These are phyloP conservation scores for Arthroderma sp. DNA, from an alignment of 2,329 filamentous ascomycete genomes.

Conservation along the genomic window DNA sequence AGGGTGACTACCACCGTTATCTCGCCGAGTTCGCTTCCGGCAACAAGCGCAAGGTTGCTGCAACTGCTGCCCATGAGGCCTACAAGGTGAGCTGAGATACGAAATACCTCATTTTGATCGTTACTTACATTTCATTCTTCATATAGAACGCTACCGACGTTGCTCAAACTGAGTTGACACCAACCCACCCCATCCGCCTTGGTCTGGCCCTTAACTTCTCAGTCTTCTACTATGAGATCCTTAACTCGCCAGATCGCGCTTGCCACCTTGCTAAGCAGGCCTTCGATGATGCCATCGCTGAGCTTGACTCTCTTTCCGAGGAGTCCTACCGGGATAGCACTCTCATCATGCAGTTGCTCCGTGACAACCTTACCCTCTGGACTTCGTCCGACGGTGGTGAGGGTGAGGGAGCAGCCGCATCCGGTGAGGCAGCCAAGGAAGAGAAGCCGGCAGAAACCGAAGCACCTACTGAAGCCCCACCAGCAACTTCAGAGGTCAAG, in stretches of 20 bases:
- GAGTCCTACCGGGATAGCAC: slow-evolving; percentile 99
- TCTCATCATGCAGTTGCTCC: slow-evolving; percentile 96
- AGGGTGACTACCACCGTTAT: slow-evolving; percentile 95
- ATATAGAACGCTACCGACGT: slow-evolving; percentile 86
- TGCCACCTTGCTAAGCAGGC: slow-evolving; percentile 99
- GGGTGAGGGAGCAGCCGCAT: slow-evolving; percentile 41
- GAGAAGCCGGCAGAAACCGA: slow-evolving; percentile 28
- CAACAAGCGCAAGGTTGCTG: slow-evolving; percentile 81
- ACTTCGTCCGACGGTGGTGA: slow-evolving; percentile 85
- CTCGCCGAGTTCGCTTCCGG: slow-evolving; percentile 85
- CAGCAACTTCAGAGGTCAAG: not conserved
- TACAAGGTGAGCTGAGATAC: slow-evolving; percentile 64
- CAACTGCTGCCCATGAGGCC: slow-evolving; percentile 78
- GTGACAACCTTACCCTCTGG: slow-evolving; percentile 97
- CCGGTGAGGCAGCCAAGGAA: slow-evolving; percentile 33
- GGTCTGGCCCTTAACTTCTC: slow-evolving; percentile 98
- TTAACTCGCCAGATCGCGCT: slow-evolving; percentile 93
- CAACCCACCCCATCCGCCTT: slow-evolving; percentile 94
- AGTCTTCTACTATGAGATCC: slow-evolving; percentile 98
- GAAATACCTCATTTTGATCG: not conserved
- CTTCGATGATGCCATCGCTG: slow-evolving; percentile 95
- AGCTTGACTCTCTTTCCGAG: slow-evolving; percentile 94
- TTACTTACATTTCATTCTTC: slow-evolving; percentile 3
- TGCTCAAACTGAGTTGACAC: slow-evolving; percentile 91
- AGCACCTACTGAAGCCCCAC: slow-evolving; percentile 7